phyloP scores from a whole-genome alignment of 345 rosid species.

The Fremontodendron californicum region DNA sequence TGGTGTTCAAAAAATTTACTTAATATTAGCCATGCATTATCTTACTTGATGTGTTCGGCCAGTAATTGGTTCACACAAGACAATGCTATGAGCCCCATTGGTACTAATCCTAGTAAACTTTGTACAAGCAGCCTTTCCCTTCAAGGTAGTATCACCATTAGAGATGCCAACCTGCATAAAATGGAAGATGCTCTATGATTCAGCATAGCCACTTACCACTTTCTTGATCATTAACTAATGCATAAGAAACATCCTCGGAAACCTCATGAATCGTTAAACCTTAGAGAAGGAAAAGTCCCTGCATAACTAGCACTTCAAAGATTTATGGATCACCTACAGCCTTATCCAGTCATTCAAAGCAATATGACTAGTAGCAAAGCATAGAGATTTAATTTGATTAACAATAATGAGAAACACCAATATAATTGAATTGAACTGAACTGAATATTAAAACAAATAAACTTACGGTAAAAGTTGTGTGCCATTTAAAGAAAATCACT shows the following conservation, averaged over 20 bases:
- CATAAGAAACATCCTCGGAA: background rate
- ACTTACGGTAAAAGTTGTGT: background rate
- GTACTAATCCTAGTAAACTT: constrained; percentile 80
- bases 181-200: constrained; percentile 11
- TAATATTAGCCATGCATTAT: background rate
- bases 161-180: constrained; percentile 43
- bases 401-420: background rate
- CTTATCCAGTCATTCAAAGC: background rate
- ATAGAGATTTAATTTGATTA: background rate
- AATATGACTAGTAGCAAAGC: background rate
- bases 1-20: background rate
- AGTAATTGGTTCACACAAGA: constrained; percentile 84
- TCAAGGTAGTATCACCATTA: constrained; percentile 35
- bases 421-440: background rate
- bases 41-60: constrained; percentile 97
- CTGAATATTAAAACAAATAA: background rate
- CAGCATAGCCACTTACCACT: constrained; percentile 1
- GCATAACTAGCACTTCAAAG: background rate
- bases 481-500: background rate
- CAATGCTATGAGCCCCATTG: constrained; percentile 75
- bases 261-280: background rate
- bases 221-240: background rate
- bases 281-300: background rate
- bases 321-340: constrained; percentile 13
- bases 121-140: constrained; percentile 83